Evolutionary conservation across 2,329 filamentous ascomycete genomes (phyloP), one percentile per base, ranked within the genome.

Genomic region (Metarhizium sp.): DNA sequence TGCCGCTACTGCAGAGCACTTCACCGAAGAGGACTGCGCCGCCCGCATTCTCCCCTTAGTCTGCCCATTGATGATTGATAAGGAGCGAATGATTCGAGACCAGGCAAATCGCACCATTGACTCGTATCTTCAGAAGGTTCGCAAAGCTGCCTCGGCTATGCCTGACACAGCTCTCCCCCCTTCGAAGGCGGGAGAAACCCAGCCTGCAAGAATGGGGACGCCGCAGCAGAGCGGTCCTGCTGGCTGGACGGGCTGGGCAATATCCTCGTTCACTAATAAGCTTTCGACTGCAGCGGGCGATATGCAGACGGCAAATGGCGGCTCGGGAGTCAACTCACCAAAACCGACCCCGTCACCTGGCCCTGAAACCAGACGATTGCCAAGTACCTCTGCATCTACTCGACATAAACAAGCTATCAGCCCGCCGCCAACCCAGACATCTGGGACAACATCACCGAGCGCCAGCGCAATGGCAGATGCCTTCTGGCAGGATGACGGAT

Each of bases 191-290:
- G 72, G 79, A 3, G 69, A 78, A 13, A 74, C 75, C 4, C 74
- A 72, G 20, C 78, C 81, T 1, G 86, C 89, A 1, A 82, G 90
- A 38, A 94, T 95, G 78, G 85, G 86, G 59, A 94, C 88, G 1
- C 86, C 90, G 1, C 87, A 90, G 58, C 74, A 80, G 2, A 84
- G 85, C 42, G 68, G 61, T n/a, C 58, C 62, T n/a, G 59, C 64
- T 5, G 64, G 69, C 18, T 97, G 94, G 94, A 84, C 94, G 1
- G 94, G 94, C 13, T 99, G 94, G 94, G 94, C 94, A 1, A 96
- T 99, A 54, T 97, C 94, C 0, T 96, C 91, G 1, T 99, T 99
- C 67, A 97, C 94, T 2, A 97, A 97, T 71, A 96, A 96, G 65
- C 70, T 97, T 13, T 86, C 90, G 2, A 74, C 88, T 0, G 91